Evolutionary conservation across 1,284 basidiomycete genomes (phyloP), one percentile per base, ranked within the genome.

Genomic region (Cutaneotrichosporon dermatis): DNA sequence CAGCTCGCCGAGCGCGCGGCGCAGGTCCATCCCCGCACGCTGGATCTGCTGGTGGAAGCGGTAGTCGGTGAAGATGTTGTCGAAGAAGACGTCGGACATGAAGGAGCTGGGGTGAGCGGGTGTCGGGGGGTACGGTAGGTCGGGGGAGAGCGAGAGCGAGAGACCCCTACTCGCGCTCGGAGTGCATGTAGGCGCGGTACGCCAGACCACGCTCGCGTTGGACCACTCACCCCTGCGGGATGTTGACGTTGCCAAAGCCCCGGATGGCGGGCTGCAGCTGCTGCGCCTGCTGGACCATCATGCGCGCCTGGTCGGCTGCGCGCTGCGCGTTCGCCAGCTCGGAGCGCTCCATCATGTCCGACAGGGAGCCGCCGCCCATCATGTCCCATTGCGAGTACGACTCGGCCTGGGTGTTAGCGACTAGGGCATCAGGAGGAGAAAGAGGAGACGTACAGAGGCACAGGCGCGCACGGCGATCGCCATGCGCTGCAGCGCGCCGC

Each of bases 81-180:
- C 67, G 53, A 69, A 69, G 39, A 67, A 61, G 51, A 69, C 54
- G 46, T 69, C 67, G 5, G 58, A 51, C 61, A 67, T 66, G 42
- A 67, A 44, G 35, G 58, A 54, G 41, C 59, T 60, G 53, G 2
- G 8, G 15, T 49, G 13, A 49, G 43, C 44, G 3, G 2, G 35
- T 34, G 6, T 25, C 34, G 6, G 6, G 33, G 11, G 4, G 12
- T 37, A 11, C 35, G 34, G 36, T n/a, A 4, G 43, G 12, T 15
- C n/a, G 12, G 43, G n/a, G 13, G 43, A 7, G 43, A 15, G 12
- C 13, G 9, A 25, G 25, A 25, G 25, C 25, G 25, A 25, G 25
- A 25, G 25, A 25, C 25, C 25, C 25, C 25, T 25, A 25, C 25
- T 25, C 25, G 25, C 25, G 25, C 25, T 25, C 25, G 25, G 25